Conservation (phyloP, 2,329 filamentous ascomycete genomes). For the Aquanectria penicillioides region DNA sequence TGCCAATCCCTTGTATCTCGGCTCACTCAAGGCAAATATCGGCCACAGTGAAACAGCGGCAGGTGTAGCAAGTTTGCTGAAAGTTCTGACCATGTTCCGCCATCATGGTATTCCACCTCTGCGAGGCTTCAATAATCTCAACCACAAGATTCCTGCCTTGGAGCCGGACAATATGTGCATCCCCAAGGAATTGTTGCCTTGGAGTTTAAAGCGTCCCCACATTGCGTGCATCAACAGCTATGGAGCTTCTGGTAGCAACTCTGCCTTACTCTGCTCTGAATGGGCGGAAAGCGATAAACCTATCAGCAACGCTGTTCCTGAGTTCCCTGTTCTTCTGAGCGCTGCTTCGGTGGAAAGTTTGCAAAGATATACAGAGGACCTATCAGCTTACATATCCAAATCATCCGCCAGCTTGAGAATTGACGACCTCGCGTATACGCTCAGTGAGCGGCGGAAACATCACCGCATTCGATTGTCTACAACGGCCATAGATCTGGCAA, state of each 20-base stretch:
- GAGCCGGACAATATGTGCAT: conserved; percentile 27
- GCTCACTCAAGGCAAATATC: conserved; percentile 46
- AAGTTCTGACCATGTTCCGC: conserved; percentile 46
- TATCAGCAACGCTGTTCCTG: neutral
- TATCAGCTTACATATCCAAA: conserved; percentile 17
- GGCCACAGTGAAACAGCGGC: conserved; percentile 42
- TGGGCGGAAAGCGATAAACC: neutral
- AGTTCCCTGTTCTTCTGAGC: conserved; percentile 23
- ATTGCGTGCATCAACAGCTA: conserved; percentile 49
- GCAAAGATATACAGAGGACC: conserved; percentile 5
- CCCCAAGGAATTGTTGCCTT: conserved; percentile 19
- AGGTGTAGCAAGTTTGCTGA: conserved; percentile 44
- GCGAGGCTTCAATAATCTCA: conserved; percentile 38
- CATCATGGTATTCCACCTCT: conserved; percentile 37
- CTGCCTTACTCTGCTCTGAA: conserved; percentile 39
- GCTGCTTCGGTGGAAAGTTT: conserved; percentile 22
- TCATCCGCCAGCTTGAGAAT: conserved; percentile 5
- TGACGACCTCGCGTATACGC: conserved; percentile 23
- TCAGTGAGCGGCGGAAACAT: conserved; percentile 30
- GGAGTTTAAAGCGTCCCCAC: conserved; percentile 24
- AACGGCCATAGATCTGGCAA: conserved; percentile 4
- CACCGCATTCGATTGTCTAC: conserved; percentile 25
- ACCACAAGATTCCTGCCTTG: conserved; percentile 40
- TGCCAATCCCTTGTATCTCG: conserved; percentile 30
- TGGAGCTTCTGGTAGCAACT: conserved; percentile 49